Evolutionary conservation across 192 early-diverging fungal species (phyloP).

Genomic region (Backusella psychrophila): DNA sequence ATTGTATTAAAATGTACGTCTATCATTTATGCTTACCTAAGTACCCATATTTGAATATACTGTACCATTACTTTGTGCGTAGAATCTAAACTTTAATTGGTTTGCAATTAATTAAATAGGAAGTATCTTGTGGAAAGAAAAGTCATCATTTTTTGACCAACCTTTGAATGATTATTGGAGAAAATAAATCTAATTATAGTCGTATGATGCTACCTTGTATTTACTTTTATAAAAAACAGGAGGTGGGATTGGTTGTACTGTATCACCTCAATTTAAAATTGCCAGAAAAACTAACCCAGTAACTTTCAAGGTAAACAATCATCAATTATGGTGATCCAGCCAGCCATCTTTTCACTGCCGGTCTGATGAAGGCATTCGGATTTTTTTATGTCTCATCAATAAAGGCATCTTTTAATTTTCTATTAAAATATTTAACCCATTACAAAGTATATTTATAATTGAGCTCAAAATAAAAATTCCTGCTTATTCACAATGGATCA

Average conservation of each 20-base stretch:
- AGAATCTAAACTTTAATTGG: constrained; percentile 6
- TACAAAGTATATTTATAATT: neutral
- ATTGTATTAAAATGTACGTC: constrained; percentile 2
- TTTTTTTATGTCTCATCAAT: neutral
- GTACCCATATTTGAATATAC: neutral
- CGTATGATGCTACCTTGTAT: neutral
- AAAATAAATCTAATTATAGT: constrained; percentile 6
- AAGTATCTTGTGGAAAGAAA: constrained; percentile 7
- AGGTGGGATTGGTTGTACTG: neutral
- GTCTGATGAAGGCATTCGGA: neutral
- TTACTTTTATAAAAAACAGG: constrained; percentile 4
- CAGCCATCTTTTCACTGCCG: neutral
- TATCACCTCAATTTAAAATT: constrained; percentile 4
- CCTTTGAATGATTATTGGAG: neutral
- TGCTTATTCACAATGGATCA: neutral
- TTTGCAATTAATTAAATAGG: neutral
- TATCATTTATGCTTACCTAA: constrained; percentile 7
- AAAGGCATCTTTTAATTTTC: neutral
- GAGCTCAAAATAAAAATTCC: neutral
- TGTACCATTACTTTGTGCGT: constrained; percentile 6
- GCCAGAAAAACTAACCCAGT: neutral
- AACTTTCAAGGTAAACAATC: neutral
- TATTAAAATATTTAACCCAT: neutral
- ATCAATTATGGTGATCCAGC: neutral
- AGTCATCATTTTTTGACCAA: neutral